These are phyloP conservation scores for Exophiala calicioides DNA, from an alignment of 2,329 filamentous ascomycete genomes.

Conservation along the genomic window DNA sequence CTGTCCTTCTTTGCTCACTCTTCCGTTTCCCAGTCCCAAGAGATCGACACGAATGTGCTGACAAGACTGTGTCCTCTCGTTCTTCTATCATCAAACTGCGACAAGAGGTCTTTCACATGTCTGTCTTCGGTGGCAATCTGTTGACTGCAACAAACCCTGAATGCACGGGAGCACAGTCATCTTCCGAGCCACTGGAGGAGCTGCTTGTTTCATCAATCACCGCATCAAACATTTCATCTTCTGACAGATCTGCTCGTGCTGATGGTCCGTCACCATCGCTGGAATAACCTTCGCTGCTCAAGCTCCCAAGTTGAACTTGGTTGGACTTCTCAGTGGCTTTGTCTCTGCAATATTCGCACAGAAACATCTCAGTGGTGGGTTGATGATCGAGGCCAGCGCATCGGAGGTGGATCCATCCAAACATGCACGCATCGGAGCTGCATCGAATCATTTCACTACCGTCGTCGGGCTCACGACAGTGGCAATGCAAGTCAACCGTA, in stretches of 20 bases:
- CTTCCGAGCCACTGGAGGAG: too few species aligned
- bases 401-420: constrained; percentile 22
- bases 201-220: too few species aligned
- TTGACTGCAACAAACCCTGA: constrained; percentile 12
- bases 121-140: neutral
- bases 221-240: too few species aligned
- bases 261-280: too few species aligned
- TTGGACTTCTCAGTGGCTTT: neutral
- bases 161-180: too few species aligned
- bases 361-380: constrained; percentile 11
- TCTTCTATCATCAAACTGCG: neutral
- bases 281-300: too few species aligned
- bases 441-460: constrained; percentile 17
- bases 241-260: neutral
- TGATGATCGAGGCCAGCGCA: constrained; percentile 22
- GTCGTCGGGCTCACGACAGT: constrained; percentile 14
- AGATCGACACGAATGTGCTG: too few species aligned
- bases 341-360: constrained; percentile 20
- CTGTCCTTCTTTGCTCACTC: too few species aligned
- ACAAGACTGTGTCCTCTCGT: too few species aligned
- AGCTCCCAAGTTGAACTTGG: too few species aligned
- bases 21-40: too few species aligned
- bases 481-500: constrained; percentile 19
- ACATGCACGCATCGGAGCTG: constrained; percentile 19
- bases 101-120: neutral